Evolutionary conservation across 139 green algal species (phyloP), one percentile per base, ranked within the genome.

Genomic region (Chlamydomonas applanata): DNA sequence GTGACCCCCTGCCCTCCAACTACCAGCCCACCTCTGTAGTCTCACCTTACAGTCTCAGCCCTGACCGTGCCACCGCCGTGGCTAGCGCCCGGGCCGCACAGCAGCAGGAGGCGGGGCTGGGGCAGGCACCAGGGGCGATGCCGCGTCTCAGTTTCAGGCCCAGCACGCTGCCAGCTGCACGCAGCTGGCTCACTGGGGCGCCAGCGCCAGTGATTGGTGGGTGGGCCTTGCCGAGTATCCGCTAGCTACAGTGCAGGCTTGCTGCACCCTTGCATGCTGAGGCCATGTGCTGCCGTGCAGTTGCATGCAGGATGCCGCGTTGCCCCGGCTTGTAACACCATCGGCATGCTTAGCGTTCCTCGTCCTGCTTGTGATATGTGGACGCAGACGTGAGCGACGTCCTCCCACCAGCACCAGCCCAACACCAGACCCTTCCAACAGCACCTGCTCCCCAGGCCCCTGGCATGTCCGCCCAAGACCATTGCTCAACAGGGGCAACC

Each of bases 161-260:
- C 60, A 45, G 17, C 76, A 81, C 76, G 13, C 69, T 73, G 76
- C 76, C 76, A 0, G 69, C 76, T 14, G 49, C 56, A 5, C 45
- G 76, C 7, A 81, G 76, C 69, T 81, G 76, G 76, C 56, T 81
- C n/a, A 76, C 76, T 0, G 76, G 67, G 9, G 45, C n/a, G 33
- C 68, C 69, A 0, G 45, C 76, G 0, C 24, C 49, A 14, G 4
- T 35, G 56, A 54, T 72, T 61, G 61, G 30, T 62, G 60, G 35
- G 52, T 40, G 61, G n/a, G n/a, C n/a, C n/a, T n/a, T n/a, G n/a
- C n/a, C n/a, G n/a, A n/a, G n/a, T n/a, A n/a, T n/a, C n/a, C n/a
- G n/a, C n/a, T n/a, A n/a, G n/a, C n/a, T n/a, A n/a, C n/a, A n/a
- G n/a, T n/a, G n/a, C n/a, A n/a, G n/a, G n/a, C n/a, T n/a, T n/a